These are phyloP conservation scores for Blastobotrys chiropterorum DNA, from an alignment of 805 yeast genomes.

Conservation along the genomic window DNA sequence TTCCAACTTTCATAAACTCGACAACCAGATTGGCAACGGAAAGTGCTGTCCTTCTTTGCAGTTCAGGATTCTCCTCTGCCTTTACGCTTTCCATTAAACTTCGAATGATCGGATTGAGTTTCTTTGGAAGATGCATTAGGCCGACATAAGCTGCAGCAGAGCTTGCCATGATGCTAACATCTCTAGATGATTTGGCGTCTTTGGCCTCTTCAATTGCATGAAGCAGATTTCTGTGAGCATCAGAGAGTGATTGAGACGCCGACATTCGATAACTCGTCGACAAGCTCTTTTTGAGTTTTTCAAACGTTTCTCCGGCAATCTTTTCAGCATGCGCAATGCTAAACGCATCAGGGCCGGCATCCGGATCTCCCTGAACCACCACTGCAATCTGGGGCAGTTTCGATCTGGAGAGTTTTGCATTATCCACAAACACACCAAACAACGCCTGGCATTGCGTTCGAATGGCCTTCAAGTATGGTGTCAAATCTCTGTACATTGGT, in stretches of 20 bases:
- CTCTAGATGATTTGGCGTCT: slow-evolving; percentile 37
- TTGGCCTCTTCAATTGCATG: slow-evolving; percentile 66
- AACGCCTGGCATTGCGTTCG: slow-evolving; percentile 84
- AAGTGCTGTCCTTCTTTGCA: slow-evolving; percentile 67
- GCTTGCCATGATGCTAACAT: slow-evolving; percentile 59
- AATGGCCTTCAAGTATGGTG: slow-evolving; percentile 76
- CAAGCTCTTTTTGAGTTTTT: slow-evolving; percentile 55
- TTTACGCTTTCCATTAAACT: slow-evolving; percentile 91
- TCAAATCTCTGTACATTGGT: slow-evolving; percentile 69
- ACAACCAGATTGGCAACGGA: slow-evolving; percentile 60
- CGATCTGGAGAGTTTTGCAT: slow-evolving; percentile 63
- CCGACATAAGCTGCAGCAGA: slow-evolving; percentile 69
- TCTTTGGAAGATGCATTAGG: slow-evolving; percentile 63
- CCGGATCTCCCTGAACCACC: slow-evolving; percentile 88
- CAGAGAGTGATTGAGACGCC: slow-evolving; percentile 68
- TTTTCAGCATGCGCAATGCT: slow-evolving; percentile 70
- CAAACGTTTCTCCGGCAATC: slow-evolving; percentile 56
- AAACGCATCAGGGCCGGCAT: slow-evolving; percentile 93
- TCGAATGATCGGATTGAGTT: slow-evolving; percentile 81
- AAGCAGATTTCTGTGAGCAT: slow-evolving; percentile 61
- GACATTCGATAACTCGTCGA: slow-evolving; percentile 65
- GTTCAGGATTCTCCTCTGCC: slow-evolving; percentile 54
- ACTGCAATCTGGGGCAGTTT: slow-evolving; percentile 80
- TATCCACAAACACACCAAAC: slow-evolving; percentile 68
- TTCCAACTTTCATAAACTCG: slow-evolving; percentile 51